Evolutionary conservation across 176 grass and related monocot species (phyloP).

Genomic region (Carex parvula): DNA sequence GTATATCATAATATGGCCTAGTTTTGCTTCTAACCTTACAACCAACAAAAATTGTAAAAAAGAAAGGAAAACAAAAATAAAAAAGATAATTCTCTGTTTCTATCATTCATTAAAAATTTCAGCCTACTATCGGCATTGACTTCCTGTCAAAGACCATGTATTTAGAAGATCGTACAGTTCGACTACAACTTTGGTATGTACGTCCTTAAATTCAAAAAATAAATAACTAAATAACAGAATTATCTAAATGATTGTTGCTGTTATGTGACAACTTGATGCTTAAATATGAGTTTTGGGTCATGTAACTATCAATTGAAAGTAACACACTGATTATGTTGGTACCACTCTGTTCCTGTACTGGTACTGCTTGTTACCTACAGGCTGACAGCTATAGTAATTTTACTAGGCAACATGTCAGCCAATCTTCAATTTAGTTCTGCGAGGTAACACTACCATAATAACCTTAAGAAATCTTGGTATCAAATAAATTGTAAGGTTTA

Average conservation of each 20-base stretch:
- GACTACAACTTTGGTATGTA: slow-evolving; percentile 71
- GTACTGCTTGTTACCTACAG: not conserved
- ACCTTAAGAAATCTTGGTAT: not conserved
- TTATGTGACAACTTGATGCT: not conserved
- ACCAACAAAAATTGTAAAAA: not conserved
- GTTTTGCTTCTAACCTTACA: not conserved
- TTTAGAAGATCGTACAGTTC: slow-evolving; percentile 77
- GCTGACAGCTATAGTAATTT: not conserved
- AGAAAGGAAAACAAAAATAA: not conserved
- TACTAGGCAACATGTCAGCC: not conserved
- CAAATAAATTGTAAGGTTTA: not conserved
- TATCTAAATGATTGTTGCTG: not conserved
- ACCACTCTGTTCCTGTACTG: not conserved
- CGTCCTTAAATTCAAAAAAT: not conserved
- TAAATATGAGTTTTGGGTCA: not conserved
- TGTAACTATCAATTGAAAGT: not conserved
- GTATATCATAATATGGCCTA: not conserved
- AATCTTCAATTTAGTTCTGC: not conserved
- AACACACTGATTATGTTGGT: not conserved
- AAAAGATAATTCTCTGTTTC: not conserved
- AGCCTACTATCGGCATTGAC: slow-evolving; percentile 89
- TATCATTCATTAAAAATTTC: slow-evolving; percentile 14
- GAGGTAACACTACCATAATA: not conserved
- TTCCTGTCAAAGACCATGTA: slow-evolving; percentile 97
- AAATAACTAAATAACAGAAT: not conserved